Evolutionary conservation across 2,329 filamentous ascomycete species (phyloP).

Genomic region (Gyromitra esculenta): DNA sequence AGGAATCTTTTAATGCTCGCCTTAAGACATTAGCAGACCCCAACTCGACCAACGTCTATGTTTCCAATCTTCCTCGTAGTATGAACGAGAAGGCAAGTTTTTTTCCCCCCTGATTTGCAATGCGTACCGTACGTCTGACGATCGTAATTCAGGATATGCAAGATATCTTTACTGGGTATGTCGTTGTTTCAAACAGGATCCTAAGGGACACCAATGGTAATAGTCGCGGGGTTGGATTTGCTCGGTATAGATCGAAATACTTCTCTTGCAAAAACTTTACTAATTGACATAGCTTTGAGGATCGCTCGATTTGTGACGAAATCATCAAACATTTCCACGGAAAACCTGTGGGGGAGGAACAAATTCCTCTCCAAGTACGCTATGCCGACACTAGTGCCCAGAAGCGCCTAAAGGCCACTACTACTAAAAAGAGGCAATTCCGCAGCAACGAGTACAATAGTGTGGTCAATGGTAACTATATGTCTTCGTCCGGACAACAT

Average conservation of each 20-base stretch:
- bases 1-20: constrained; percentile 98
- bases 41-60: constrained; percentile 91
- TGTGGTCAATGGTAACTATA: constrained; percentile 46
- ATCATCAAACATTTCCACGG: constrained; percentile 90
- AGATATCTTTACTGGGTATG: constrained; percentile 80
- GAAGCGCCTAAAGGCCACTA: constrained; percentile 95
- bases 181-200: constrained; percentile 92
- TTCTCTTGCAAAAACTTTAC: constrained; percentile 10
- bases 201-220: constrained; percentile 90
- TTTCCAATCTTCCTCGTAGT: constrained; percentile 92
- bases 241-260: constrained; percentile 71
- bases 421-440: constrained; percentile 92
- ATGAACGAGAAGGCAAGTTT: constrained; percentile 84
- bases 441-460: constrained; percentile 93
- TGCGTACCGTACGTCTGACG: constrained; percentile 54
- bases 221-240: constrained; percentile 96
- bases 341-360: constrained; percentile 76
- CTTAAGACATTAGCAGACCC: constrained; percentile 96
- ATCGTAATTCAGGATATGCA: constrained; percentile 70
- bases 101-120: neutral
- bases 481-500: constrained; percentile 28
- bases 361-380: constrained; percentile 87
- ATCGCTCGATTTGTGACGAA: constrained; percentile 86
- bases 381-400: constrained; percentile 97
- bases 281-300: constrained; percentile 75